These are phyloP conservation scores for Apiospora aurea DNA, from an alignment of 2,329 filamentous ascomycete species.

Conservation along the genomic window DNA sequence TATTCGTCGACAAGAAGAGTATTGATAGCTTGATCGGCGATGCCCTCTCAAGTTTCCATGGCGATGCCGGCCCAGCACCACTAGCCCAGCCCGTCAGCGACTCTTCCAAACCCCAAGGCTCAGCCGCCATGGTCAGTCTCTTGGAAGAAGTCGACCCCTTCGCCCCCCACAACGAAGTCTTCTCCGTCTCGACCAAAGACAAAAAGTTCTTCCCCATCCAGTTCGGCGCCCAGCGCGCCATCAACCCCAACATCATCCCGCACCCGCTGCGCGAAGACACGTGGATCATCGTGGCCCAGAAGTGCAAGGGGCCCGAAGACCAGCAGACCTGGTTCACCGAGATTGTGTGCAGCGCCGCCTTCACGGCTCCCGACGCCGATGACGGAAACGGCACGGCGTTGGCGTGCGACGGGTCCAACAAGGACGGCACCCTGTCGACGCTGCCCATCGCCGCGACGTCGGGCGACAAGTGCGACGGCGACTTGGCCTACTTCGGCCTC, in stretches of 20 bases:
- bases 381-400: slow-evolving; percentile 41
- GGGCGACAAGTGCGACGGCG: slow-evolving; percentile 52
- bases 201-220: slow-evolving; percentile 57
- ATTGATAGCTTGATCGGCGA: neutral
- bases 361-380: slow-evolving; percentile 39
- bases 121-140: too few species aligned
- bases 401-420: slow-evolving; percentile 46
- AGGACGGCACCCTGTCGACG: slow-evolving; percentile 40
- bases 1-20: neutral
- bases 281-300: slow-evolving; percentile 61
- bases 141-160: slow-evolving; percentile 13
- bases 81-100: neutral
- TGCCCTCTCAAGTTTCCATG: neutral
- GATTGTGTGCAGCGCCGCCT: slow-evolving; percentile 57
- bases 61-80: neutral
- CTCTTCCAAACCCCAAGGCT: neutral
- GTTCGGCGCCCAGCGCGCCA: slow-evolving; percentile 50
- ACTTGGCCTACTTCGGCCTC: slow-evolving; percentile 49
- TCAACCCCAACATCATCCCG: slow-evolving; percentile 66
- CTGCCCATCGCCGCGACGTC: slow-evolving; percentile 56
- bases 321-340: slow-evolving; percentile 48
- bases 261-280: slow-evolving; percentile 55
- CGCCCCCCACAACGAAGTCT: slow-evolving; percentile 47
- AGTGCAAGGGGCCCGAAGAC: slow-evolving; percentile 39
- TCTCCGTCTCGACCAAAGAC: slow-evolving; percentile 54